A percentile compares a stretch with the other conserved stretches of the same genome.
Conservation (phyloP, 1,284 basidiomycete genomes). For the Leccinum pachyderme region DNA sequence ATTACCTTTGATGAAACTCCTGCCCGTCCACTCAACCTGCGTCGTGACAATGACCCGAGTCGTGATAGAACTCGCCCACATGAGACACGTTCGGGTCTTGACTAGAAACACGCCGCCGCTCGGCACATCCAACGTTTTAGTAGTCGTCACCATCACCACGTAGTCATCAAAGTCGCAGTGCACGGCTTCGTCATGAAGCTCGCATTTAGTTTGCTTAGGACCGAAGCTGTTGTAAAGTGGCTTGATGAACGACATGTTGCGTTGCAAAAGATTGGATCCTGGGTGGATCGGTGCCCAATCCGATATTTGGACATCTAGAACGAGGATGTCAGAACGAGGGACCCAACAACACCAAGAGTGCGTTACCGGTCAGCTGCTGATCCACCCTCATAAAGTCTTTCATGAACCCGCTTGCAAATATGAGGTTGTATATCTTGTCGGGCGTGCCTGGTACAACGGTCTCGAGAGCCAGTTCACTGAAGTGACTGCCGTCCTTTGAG, state of each 20-base stretch:
- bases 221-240: slow-evolving; percentile 87
- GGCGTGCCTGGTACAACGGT: slow-evolving; percentile 84
- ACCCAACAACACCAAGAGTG: slow-evolving; percentile 6
- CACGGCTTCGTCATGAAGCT: slow-evolving; percentile 83
- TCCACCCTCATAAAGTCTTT: slow-evolving; percentile 89
- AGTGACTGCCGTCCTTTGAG: slow-evolving; percentile 72
- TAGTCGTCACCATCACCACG: slow-evolving; percentile 84
- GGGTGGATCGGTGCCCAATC: slow-evolving; percentile 78
- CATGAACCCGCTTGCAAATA: slow-evolving; percentile 95
- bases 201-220: slow-evolving; percentile 93
- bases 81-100: slow-evolving; percentile 93
- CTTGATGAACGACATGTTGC: slow-evolving; percentile 96
- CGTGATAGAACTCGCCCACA: slow-evolving; percentile 82
- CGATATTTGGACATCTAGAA: slow-evolving; percentile 83
- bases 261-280: slow-evolving; percentile 70
- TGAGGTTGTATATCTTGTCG: slow-evolving; percentile 93
- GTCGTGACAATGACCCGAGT: slow-evolving; percentile 86
- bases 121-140: slow-evolving; percentile 92
- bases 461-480: slow-evolving; percentile 74
- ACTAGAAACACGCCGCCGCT: slow-evolving; percentile 90
- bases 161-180: slow-evolving; percentile 86
- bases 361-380: slow-evolving; percentile 85
- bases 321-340: slow-evolving; percentile 4
- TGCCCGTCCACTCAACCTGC: slow-evolving; percentile 93
- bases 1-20: slow-evolving; percentile 92